Evolutionary conservation across 208 protist species (phyloP).

Genomic region (Kentomonas sorsogonicus): DNA sequence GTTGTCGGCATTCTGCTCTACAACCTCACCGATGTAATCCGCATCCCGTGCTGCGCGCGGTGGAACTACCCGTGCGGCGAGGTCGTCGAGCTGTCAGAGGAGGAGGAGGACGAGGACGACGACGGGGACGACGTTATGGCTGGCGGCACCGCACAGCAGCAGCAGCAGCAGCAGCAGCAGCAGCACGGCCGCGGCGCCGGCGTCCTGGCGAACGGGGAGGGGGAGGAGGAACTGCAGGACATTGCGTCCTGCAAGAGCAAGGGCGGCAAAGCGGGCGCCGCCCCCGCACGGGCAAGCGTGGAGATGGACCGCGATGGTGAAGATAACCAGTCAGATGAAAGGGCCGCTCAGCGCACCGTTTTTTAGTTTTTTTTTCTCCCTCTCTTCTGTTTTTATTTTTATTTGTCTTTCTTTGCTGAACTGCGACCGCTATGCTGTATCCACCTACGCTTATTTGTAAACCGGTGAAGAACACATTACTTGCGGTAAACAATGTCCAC

Average conservation of each 20-base stretch:
- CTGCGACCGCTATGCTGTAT: too few relatives aligned
- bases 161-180: too few relatives aligned
- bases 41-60: constrained; percentile 34
- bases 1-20: constrained; percentile 59
- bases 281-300: not conserved
- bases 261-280: too few relatives aligned
- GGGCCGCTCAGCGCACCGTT: not conserved
- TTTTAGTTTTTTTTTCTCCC: constrained; percentile 13
- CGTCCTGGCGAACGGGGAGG: too few relatives aligned
- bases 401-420: too few relatives aligned
- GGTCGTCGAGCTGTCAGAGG: constrained; percentile 10
- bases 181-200: too few relatives aligned
- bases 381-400: too few relatives aligned
- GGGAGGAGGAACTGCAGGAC: not conserved
- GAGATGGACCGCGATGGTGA: not conserved
- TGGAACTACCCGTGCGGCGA: constrained; percentile 66
- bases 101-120: constrained; percentile 1
- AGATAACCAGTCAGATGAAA: not conserved
- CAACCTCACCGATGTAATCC: constrained; percentile 57
- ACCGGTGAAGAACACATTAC: too few relatives aligned
- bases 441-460: too few relatives aligned
- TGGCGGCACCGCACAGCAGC: too few relatives aligned
- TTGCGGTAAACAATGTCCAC: not conserved
- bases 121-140: too few relatives aligned
- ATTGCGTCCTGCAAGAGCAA: too few relatives aligned